Percentiles rank a stretch among this genome's conserved stretches.
Conservation (phyloP, 306 rosid genomes). For the Oemleria cerasiformis region DNA sequence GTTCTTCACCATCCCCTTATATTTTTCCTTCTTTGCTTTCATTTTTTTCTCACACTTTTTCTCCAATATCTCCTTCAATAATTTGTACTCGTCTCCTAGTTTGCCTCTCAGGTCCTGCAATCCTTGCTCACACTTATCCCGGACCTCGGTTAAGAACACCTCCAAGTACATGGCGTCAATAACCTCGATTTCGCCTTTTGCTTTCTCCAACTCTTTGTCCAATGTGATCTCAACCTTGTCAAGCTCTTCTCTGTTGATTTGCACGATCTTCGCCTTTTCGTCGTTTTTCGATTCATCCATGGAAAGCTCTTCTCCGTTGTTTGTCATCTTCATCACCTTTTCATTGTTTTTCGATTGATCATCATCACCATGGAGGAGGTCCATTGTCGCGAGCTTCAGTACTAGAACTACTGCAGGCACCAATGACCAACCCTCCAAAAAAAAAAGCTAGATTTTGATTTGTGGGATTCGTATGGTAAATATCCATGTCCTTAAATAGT, state of each 20-base stretch:
- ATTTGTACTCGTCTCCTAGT: not conserved
- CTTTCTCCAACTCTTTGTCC: constrained; percentile 2
- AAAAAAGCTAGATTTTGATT: not conserved
- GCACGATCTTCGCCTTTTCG: not conserved
- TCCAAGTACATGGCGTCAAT: not conserved
- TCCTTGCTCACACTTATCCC: constrained; percentile 16
- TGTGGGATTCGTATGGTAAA: not conserved
- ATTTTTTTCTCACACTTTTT: not conserved
- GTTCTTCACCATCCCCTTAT: not conserved
- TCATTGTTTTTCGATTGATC: not conserved
- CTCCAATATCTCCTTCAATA: not conserved
- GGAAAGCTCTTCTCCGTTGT: not conserved
- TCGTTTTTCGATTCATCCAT: not conserved
- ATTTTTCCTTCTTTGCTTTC: constrained; percentile 6
- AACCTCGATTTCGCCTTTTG: not conserved
- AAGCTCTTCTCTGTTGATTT: constrained; percentile 2
- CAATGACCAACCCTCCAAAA: not conserved
- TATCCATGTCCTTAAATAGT: not conserved
- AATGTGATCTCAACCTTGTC: not conserved
- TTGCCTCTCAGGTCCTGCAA: not conserved
- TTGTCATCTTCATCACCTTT: not conserved
- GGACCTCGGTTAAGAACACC: not conserved
- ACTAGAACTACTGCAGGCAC: not conserved
- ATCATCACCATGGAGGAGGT: not conserved
- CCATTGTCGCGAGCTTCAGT: not conserved